Evolutionary conservation across 805 yeast species (phyloP).

Genomic region (Wickerhamiella azymoides): DNA sequence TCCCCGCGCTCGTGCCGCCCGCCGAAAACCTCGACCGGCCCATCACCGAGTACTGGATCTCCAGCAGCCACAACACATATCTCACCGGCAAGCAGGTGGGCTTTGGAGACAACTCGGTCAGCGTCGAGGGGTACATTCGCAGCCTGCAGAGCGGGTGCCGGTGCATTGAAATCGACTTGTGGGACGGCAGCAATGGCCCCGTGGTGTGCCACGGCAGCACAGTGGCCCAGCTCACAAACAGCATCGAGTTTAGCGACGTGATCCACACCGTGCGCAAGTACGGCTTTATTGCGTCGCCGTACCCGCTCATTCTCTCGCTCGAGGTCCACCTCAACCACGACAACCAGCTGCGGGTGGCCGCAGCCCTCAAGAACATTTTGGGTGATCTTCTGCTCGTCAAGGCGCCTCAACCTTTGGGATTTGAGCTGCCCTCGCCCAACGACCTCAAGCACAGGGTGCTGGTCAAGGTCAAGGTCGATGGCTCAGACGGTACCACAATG

Average conservation of each 20-base stretch:
- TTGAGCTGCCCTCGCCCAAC: conserved; percentile 54
- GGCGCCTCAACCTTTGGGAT: conserved; percentile 25
- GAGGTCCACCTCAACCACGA: conserved; percentile 66
- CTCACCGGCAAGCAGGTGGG: conserved; percentile 76
- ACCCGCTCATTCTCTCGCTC: conserved; percentile 72
- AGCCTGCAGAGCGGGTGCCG: conserved; percentile 86
- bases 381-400: conserved; percentile 41
- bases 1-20: conserved; percentile 12
- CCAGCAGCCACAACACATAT: conserved; percentile 92
- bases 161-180: conserved; percentile 86
- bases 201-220: conserved; percentile 83
- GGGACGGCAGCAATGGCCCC: conserved; percentile 80
- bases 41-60: conserved; percentile 70
- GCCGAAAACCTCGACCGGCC: conserved; percentile 42
- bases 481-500: conserved; percentile 8
- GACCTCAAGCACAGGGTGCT: conserved; percentile 57
- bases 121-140: conserved; percentile 77
- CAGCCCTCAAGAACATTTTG: conserved; percentile 39
- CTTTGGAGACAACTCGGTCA: conserved; percentile 45
- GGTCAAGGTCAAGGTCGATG: conserved; percentile 50
- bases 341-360: conserved; percentile 49
- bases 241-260: conserved; percentile 57
- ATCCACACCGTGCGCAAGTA: conserved; percentile 61
- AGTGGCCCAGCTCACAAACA: conserved; percentile 40
- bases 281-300: conserved; percentile 78